phyloP scores from a whole-genome alignment of 2,329 filamentous ascomycete genomes.

The Huntiella decipiens region DNA sequence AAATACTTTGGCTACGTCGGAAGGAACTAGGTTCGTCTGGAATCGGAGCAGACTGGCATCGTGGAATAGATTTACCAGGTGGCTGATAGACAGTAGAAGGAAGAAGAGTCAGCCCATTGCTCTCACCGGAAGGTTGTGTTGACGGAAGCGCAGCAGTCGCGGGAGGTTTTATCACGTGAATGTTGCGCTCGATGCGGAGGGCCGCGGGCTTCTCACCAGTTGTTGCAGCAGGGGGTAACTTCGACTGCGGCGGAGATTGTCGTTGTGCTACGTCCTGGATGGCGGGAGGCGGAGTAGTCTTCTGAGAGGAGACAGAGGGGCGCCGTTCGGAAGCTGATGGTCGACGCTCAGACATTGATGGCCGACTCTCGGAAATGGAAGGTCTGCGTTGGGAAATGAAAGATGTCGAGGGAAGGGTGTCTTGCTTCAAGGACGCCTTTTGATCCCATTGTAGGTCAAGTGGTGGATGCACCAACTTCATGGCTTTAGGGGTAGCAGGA shows the following conservation, averaged over 20 bases:
- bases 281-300: too few species aligned
- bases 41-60: slow-evolving; percentile 42
- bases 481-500: slow-evolving; percentile 80
- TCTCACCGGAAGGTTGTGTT: slow-evolving; percentile 23
- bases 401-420: too few species aligned
- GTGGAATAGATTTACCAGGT: slow-evolving; percentile 30
- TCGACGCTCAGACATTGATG: neutral
- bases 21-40: slow-evolving; percentile 19
- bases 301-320: too few species aligned
- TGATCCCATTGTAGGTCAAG: too few species aligned
- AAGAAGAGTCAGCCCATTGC: slow-evolving; percentile 27
- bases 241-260: neutral
- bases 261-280: too few species aligned
- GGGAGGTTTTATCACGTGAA: slow-evolving; percentile 24
- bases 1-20: neutral
- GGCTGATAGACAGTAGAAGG: slow-evolving; percentile 43
- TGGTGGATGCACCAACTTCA: slow-evolving; percentile 57
- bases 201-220: neutral
- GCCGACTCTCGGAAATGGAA: too few species aligned
- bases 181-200: neutral
- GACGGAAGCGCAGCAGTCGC: slow-evolving; percentile 34
- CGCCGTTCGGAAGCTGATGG: neutral
- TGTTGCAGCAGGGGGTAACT: neutral
- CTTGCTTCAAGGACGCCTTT: too few species aligned
- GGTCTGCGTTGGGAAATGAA: too few species aligned